Evolutionary conservation across 345 rosid species (phyloP).

Genomic region (Melaleuca alternifolia): DNA sequence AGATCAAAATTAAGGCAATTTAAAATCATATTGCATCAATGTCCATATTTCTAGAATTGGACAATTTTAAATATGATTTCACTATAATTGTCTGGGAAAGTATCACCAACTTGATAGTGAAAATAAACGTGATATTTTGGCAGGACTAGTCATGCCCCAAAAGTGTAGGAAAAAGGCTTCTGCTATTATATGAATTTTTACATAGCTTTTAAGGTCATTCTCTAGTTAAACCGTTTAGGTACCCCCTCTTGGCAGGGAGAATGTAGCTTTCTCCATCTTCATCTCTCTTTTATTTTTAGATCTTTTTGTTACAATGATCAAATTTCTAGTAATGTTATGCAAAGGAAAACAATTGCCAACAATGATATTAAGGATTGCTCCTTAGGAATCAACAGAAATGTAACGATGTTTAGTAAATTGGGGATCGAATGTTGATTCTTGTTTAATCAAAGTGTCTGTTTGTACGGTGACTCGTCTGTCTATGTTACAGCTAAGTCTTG

Average conservation of each 20-base stretch:
- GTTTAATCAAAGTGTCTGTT: not conserved
- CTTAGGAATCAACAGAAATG: not conserved
- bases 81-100: not conserved
- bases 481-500: constrained; percentile 50
- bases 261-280: not conserved
- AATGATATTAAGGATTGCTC: too few relatives aligned
- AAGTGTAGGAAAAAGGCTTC: not conserved
- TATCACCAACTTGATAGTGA: not conserved
- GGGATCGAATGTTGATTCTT: not conserved
- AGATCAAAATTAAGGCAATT: not conserved
- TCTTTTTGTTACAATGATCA: not conserved
- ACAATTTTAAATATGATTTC: not conserved
- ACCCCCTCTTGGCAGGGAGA: not conserved
- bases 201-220: not conserved
- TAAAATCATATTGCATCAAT: not conserved
- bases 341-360: too few relatives aligned
- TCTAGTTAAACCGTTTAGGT: not conserved
- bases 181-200: not conserved
- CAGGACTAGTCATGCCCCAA: not conserved
- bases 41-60: not conserved
- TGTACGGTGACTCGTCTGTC: not conserved
- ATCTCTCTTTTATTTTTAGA: not conserved
- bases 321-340: too few relatives aligned
- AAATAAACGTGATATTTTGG: not conserved
- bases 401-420: not conserved